phyloP scores from a whole-genome alignment of 805 yeast species.

The Saturnispora silvae region DNA sequence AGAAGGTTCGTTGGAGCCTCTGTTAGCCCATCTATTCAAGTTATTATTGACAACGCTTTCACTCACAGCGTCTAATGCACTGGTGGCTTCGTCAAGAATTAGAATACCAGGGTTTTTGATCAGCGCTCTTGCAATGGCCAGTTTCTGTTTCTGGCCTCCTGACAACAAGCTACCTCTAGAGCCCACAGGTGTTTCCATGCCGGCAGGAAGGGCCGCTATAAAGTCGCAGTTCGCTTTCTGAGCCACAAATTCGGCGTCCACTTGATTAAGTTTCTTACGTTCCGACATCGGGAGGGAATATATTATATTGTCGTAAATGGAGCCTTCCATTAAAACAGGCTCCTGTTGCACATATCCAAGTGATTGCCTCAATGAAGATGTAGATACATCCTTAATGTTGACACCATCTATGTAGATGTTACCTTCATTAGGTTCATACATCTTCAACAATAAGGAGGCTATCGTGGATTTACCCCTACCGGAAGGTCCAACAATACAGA shows the following conservation, averaged over 20 bases:
- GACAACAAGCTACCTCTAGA: conserved; percentile 58
- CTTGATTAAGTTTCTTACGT: conserved; percentile 44
- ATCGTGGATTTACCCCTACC: conserved; percentile 94
- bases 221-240: conserved; percentile 71
- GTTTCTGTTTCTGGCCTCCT: conserved; percentile 71
- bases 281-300: conserved; percentile 47
- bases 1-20: conserved; percentile 30
- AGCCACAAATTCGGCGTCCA: conserved; percentile 54
- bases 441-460: conserved; percentile 66
- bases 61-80: conserved; percentile 82
- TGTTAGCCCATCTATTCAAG: conserved; percentile 40
- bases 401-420: conserved; percentile 56
- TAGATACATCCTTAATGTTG: conserved; percentile 56
- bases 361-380: conserved; percentile 63
- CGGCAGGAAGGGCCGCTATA: conserved; percentile 66
- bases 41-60: conserved; percentile 79
- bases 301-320: conserved; percentile 75
- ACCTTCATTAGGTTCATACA: conserved; percentile 72
- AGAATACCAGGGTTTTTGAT: conserved; percentile 55
- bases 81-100: conserved; percentile 75
- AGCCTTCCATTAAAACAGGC: conserved; percentile 79
- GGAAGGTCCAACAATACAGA: conserved; percentile 91
- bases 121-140: conserved; percentile 67
- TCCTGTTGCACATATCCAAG: conserved; percentile 90
- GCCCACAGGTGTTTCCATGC: conserved; percentile 75